These are phyloP conservation scores for Omphalotus guepiniiformis DNA, from an alignment of 768 basidiomycete genomes.

Conservation along the genomic window DNA sequence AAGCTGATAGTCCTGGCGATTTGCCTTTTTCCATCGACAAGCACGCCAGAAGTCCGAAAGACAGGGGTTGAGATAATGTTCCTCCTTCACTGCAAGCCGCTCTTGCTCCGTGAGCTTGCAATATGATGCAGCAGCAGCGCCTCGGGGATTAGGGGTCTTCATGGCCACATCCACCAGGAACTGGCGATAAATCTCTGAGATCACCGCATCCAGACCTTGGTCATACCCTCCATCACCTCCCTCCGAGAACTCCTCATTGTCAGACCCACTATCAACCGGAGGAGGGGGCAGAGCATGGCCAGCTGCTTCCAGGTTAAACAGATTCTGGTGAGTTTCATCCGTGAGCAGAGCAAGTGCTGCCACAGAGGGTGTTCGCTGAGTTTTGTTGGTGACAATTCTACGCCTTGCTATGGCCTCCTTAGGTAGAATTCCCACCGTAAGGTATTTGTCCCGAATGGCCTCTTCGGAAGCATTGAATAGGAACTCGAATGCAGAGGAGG, in stretches of 20 bases:
- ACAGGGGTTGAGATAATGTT: neutral
- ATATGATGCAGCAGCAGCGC: neutral
- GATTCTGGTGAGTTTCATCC: too few relatives aligned
- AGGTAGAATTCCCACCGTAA: neutral
- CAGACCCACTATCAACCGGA: constrained; percentile 4
- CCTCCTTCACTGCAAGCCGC: neutral
- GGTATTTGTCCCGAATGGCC: neutral
- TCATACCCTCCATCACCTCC: too few relatives aligned
- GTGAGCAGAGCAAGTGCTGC: too few relatives aligned
- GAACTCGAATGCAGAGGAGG: neutral
- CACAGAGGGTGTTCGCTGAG: too few relatives aligned
- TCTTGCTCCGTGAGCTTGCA: neutral
- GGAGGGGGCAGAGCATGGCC: neutral
- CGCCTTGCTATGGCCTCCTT: neutral
- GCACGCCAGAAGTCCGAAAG: neutral
- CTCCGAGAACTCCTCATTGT: too few relatives aligned
- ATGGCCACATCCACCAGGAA: neutral
- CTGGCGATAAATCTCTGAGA: neutral
- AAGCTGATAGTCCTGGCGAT: neutral
- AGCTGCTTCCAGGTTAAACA: neutral
- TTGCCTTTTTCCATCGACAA: neutral
- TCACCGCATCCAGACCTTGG: neutral
- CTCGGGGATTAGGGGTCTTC: neutral
- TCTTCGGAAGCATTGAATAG: neutral
- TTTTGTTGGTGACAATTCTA: too few relatives aligned